Conservation (phyloP, 2,329 filamentous ascomycete species). For the Venturia pyrina region DNA sequence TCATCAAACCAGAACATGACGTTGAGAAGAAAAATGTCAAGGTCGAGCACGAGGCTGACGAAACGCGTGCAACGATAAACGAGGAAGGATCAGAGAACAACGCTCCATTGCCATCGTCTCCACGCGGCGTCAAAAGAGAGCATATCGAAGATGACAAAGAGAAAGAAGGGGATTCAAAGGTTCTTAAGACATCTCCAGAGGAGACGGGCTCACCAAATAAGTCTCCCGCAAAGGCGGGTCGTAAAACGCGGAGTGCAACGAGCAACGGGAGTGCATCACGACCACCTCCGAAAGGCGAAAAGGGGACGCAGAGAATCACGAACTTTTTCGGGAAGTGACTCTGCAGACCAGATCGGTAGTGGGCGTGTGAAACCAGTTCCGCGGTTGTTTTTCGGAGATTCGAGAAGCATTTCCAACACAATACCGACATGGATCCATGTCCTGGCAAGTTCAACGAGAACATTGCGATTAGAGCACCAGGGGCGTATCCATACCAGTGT, state of each 20-base stretch:
- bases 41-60: slow-evolving; percentile 27
- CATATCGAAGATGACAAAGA: slow-evolving; percentile 28
- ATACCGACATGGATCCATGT: too few relatives aligned
- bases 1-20: slow-evolving; percentile 19
- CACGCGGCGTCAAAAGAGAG: slow-evolving; percentile 37
- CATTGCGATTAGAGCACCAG: too few relatives aligned
- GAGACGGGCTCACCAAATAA: slow-evolving; percentile 14
- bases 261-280: slow-evolving; percentile 42
- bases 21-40: slow-evolving; percentile 19
- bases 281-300: slow-evolving; percentile 31
- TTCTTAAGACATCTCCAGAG: slow-evolving; percentile 17
- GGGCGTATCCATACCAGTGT: too few relatives aligned
- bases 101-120: slow-evolving; percentile 35
- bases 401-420: too few relatives aligned
- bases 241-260: slow-evolving; percentile 46
- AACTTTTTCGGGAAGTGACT: slow-evolving; percentile 43
- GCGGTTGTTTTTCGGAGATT: too few relatives aligned
- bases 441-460: too few relatives aligned
- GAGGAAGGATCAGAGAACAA: slow-evolving; percentile 40
- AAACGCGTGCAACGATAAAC: slow-evolving; percentile 33
- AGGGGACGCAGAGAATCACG: slow-evolving; percentile 48
- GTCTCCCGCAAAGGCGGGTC: slow-evolving; percentile 18
- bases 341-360: too few relatives aligned
- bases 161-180: slow-evolving; percentile 19
- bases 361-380: too few relatives aligned